These are phyloP conservation scores for Peniophora sp. DNA, from an alignment of 1,284 basidiomycete species.

Conservation along the genomic window DNA sequence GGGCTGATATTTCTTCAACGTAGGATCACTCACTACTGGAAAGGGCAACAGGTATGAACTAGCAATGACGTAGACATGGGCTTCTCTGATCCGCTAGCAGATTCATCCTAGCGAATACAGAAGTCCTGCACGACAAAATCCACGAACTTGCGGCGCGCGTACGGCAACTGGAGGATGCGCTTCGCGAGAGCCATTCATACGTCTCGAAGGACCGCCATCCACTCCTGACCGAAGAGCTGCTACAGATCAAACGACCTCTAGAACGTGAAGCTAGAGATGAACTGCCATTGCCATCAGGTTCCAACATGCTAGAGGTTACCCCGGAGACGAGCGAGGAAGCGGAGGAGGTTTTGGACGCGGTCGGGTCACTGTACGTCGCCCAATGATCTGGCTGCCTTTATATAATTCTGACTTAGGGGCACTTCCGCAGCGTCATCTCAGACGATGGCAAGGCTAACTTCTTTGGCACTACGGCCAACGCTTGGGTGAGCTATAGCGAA, in stretches of 20 bases:
- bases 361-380: conserved; percentile 52
- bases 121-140: conserved; percentile 61
- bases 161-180: conserved; percentile 56
- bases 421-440: conserved; percentile 43
- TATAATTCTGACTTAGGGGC: conserved; percentile 2
- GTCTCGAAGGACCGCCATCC: conserved; percentile 44
- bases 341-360: conserved; percentile 46
- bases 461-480: conserved; percentile 56
- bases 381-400: conserved; percentile 8
- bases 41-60: conserved; percentile 52
- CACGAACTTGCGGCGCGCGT: conserved; percentile 49
- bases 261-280: conserved; percentile 45
- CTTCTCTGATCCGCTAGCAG: conserved; percentile 20
- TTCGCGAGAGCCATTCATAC: conserved; percentile 39
- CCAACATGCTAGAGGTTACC: neutral
- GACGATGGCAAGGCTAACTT: conserved; percentile 54
- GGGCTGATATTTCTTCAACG: no score
- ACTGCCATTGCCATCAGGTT: conserved; percentile 13
- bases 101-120: conserved; percentile 63
- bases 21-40: conserved; percentile 63
- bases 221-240: conserved; percentile 48
- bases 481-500: conserved; percentile 42
- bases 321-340: conserved; percentile 32
- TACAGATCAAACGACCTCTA: conserved; percentile 55
- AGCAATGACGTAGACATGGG: neutral